A percentile compares a stretch with the other conserved stretches of the same genome.
Evolutionary conservation across 768 basidiomycete species (phyloP).

Genomic region (Suillus plorans): DNA sequence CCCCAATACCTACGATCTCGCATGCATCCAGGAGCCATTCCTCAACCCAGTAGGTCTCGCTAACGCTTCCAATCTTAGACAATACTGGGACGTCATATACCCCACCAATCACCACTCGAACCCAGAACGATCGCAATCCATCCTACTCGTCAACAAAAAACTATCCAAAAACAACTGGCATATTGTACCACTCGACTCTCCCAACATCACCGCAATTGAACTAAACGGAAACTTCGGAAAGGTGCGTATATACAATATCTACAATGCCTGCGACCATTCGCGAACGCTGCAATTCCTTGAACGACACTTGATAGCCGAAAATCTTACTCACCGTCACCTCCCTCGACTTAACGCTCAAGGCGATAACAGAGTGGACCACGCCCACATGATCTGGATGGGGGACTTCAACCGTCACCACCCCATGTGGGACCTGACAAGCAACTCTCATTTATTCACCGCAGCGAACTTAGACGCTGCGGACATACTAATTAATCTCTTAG

Average conservation of each 20-base stretch:
- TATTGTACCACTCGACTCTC: no score
- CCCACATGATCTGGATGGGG: not conserved
- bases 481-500: not conserved
- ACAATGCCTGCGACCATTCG: not conserved
- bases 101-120: no score
- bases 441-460: not conserved
- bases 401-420: not conserved
- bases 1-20: no score
- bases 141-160: no score
- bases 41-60: no score
- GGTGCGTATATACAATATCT: not conserved
- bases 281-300: not conserved
- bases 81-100: no score
- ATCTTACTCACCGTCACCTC: fast-evolving
- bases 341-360: not conserved
- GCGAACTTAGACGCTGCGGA: not conserved
- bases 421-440: not conserved
- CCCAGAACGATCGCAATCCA: no score
- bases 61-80: no score
- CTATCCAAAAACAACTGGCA: no score
- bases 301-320: not conserved
- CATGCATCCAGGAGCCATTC: no score
- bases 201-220: no score
- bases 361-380: not conserved
- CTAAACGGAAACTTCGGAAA: no score